Evolutionary conservation across 2,329 filamentous ascomycete genomes (phyloP).

Genomic region (Trichoderma atrobrunneum): DNA sequence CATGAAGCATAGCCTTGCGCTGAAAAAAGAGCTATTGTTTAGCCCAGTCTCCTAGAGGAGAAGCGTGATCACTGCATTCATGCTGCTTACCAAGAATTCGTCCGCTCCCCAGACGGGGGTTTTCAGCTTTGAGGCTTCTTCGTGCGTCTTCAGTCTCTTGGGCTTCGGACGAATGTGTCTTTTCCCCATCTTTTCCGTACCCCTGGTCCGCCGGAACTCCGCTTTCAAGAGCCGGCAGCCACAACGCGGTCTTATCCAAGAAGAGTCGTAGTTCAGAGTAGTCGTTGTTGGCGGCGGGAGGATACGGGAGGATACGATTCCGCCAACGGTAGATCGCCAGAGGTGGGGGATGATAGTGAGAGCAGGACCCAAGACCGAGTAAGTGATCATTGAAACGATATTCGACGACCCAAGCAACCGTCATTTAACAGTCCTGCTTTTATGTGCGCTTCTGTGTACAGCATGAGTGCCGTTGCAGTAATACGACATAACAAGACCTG

Average conservation of each 20-base stretch:
- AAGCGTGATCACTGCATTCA: neutral
- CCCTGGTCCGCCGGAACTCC: neutral
- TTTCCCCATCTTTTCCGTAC: slow-evolving; percentile 7
- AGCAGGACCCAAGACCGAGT: neutral
- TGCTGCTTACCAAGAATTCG: neutral
- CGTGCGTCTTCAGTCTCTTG: neutral
- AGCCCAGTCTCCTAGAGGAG: neutral
- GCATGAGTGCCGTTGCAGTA: neutral
- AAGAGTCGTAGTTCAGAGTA: neutral
- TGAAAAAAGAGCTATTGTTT: neutral
- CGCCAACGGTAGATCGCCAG: neutral
- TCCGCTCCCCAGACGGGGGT: neutral
- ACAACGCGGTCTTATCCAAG: neutral
- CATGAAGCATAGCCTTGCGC: slow-evolving; percentile 6
- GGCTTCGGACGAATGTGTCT: neutral
- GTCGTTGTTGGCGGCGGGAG: neutral
- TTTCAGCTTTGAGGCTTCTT: neutral
- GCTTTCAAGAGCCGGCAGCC: slow-evolving; percentile 1
- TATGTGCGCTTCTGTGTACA: neutral
- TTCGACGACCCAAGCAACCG: neutral
- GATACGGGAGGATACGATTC: neutral
- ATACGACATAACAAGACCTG: neutral
- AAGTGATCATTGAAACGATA: neutral
- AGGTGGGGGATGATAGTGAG: neutral
- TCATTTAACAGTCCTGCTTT: neutral